Evolutionary conservation across 1,284 basidiomycete genomes (phyloP).

Genomic region (Moesziomyces sp.): DNA sequence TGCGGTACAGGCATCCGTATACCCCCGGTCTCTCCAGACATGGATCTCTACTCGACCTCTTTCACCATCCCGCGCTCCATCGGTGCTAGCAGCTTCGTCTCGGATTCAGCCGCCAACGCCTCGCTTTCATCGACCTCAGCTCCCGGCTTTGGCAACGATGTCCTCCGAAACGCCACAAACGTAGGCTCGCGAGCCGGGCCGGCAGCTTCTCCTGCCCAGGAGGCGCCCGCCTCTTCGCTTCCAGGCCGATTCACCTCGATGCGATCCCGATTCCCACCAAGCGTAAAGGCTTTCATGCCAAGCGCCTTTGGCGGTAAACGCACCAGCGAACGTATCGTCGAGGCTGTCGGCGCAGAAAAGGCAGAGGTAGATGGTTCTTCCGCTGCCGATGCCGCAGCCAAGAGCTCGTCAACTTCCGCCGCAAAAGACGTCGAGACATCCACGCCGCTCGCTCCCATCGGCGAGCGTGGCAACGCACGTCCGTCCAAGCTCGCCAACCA

Average conservation of each 20-base stretch:
- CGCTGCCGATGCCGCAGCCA: slow-evolving; percentile 3
- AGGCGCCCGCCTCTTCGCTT: slow-evolving; percentile 45
- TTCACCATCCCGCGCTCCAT: slow-evolving; percentile 58
- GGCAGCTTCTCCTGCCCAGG: slow-evolving; percentile 20
- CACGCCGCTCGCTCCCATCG: slow-evolving; percentile 30
- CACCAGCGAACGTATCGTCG: slow-evolving; percentile 59
- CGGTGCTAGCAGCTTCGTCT: slow-evolving; percentile 36
- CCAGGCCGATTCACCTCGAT: slow-evolving; percentile 58
- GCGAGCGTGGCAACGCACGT: slow-evolving; percentile 34
- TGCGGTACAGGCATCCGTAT: slow-evolving; percentile 24
- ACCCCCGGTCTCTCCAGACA: slow-evolving; percentile 10
- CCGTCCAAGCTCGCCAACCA: slow-evolving; percentile 26
- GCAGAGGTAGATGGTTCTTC: slow-evolving; percentile 39
- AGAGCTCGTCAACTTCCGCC: slow-evolving; percentile 6
- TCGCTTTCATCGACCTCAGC: slow-evolving; percentile 16
- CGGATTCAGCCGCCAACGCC: slow-evolving; percentile 19
- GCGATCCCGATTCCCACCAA: slow-evolving; percentile 62
- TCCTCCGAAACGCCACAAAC: slow-evolving; percentile 6
- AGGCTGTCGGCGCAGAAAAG: slow-evolving; percentile 55
- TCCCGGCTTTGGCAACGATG: slow-evolving; percentile 15
- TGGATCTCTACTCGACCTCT: slow-evolving; percentile 61
- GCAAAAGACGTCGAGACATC: slow-evolving; percentile 17
- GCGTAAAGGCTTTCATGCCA: slow-evolving; percentile 64
- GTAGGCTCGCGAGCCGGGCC: slow-evolving; percentile 9
- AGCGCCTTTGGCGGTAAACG: slow-evolving; percentile 62